Evolutionary conservation across 2,329 filamentous ascomycete genomes (phyloP), one percentile per base, ranked within the genome.

Genomic region (Calycina herbarum): DNA sequence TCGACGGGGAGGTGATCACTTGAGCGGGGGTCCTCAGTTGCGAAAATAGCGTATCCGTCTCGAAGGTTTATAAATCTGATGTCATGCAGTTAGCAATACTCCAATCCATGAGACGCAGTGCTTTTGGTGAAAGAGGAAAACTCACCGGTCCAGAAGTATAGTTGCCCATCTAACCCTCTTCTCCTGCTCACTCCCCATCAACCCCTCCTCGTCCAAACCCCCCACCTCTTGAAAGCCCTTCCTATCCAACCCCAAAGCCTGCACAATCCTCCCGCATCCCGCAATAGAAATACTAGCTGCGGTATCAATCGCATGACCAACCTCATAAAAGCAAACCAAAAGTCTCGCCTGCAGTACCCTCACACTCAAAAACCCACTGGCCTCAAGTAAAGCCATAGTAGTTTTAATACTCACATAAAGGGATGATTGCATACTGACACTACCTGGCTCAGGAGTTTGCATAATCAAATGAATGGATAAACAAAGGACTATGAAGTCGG

Each of bases 251-350:
- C 62, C 59, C 33, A 65, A 13, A 2, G 57, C 27, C 17, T 57
- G 42, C 15, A 60, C 54, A 31, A 58, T 51, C 56, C 57, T 62
- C 15, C 59, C 62, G 42, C 59, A 68, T 27, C 35, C 64, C 11
- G 42, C 59, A 35, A 66, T 45, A 11, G 62, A 64, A 20, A 63
- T 60, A 24, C 20, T 63, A 2, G 59, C 59, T n/a, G 58, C 42
- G 2, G 33, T 31, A n/a, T 61, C 48, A 33, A 68, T 62, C 13
- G 59, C 62, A 64, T 67, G 57, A 11, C 67, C 63, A 13, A 67
- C 63, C 57, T 68, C 61, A 51, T 68, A 68, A 45, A 68, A 64
- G 6, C 59, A 42, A 38, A 68, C 40, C 5, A 67, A 56, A 27
- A 65, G 5, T 31, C 63, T 45, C 15, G 54, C 33, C 17, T 68